Evolutionary conservation across 805 yeast genomes (phyloP).

Genomic region (Soucietia sequanensis): DNA sequence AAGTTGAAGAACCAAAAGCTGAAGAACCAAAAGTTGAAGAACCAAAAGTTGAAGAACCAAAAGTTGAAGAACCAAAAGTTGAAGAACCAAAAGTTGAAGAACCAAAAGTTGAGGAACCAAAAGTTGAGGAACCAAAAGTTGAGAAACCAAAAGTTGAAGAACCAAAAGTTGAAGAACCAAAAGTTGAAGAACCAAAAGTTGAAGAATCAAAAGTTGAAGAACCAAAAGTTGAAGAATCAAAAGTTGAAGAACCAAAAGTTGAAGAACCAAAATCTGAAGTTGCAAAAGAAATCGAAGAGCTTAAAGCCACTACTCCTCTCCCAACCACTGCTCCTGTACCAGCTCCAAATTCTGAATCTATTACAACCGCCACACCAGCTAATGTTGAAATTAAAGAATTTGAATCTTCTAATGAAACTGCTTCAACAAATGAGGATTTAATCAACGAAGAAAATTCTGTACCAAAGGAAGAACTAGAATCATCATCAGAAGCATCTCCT

Average conservation of each 20-base stretch:
- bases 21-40: conserved; percentile 4
- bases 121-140: too few relatives aligned
- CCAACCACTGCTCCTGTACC: background rate
- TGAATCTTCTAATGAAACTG: conserved; percentile 1
- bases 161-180: too few relatives aligned
- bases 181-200: too few relatives aligned
- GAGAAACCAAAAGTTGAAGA: too few relatives aligned
- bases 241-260: too few relatives aligned
- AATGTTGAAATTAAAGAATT: background rate
- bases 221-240: too few relatives aligned
- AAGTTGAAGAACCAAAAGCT: conserved; percentile 6
- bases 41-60: too few relatives aligned
- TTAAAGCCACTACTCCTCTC: too few relatives aligned
- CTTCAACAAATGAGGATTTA: conserved; percentile 4
- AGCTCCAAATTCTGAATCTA: conserved; percentile 1
- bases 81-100: too few relatives aligned
- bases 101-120: too few relatives aligned
- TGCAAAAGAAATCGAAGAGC: conserved; percentile 3
- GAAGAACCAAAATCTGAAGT: conserved; percentile 5
- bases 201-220: too few relatives aligned
- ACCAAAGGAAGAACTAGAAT: conserved; percentile 10
- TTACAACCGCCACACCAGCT: conserved; percentile 4
- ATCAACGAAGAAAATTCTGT: conserved; percentile 10
- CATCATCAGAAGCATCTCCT: conserved; percentile 6
- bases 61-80: too few relatives aligned